Conservation (phyloP, 1,284 basidiomycete genomes). For the Cryptococcus hybrid region DNA sequence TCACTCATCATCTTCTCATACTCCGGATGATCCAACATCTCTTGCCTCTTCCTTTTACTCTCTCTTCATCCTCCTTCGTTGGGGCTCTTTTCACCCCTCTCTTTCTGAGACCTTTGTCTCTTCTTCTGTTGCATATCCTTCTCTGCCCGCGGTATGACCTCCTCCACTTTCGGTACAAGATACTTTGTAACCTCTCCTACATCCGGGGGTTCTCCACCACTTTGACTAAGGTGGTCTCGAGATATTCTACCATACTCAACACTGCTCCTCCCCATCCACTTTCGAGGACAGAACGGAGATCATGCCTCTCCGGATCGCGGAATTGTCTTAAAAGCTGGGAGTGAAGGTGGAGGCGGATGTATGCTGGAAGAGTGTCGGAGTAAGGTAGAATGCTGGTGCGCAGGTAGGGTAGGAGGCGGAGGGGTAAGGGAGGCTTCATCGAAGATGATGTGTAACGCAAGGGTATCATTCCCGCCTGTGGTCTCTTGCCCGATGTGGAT, state of each 20-base stretch:
- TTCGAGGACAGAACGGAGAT: conserved; percentile 59
- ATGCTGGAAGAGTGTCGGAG: conserved; percentile 72
- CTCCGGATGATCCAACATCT: conserved; percentile 53
- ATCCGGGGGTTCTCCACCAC: conserved; percentile 71
- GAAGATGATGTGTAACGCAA: conserved; percentile 67
- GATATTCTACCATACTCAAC: conserved; percentile 68
- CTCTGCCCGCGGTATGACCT: conserved; percentile 12
- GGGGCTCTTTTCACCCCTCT: conserved; percentile 50
- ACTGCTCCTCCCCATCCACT: conserved; percentile 68
- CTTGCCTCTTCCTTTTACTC: conserved; percentile 57
- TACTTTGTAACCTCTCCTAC: conserved; percentile 63
- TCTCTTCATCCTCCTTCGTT: conserved; percentile 58
- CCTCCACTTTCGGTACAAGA: conserved; percentile 56
- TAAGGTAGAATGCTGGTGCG: conserved; percentile 71
- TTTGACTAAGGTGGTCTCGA: conserved; percentile 67
- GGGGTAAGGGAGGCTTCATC: conserved; percentile 59
- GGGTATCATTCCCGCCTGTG: conserved; percentile 36
- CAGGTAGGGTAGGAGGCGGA: conserved; percentile 53
- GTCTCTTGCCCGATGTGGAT: conserved; percentile 64
- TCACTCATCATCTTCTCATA: conserved; percentile 62
- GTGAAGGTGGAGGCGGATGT: conserved; percentile 81
- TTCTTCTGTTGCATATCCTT: not conserved
- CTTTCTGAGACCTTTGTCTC: not conserved
- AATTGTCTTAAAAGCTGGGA: conserved; percentile 60
- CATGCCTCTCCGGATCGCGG: conserved; percentile 52